Evolutionary conservation across 2,329 filamentous ascomycete species (phyloP), one percentile per base, ranked within the genome.

Genomic region (Diaporthe citri): DNA sequence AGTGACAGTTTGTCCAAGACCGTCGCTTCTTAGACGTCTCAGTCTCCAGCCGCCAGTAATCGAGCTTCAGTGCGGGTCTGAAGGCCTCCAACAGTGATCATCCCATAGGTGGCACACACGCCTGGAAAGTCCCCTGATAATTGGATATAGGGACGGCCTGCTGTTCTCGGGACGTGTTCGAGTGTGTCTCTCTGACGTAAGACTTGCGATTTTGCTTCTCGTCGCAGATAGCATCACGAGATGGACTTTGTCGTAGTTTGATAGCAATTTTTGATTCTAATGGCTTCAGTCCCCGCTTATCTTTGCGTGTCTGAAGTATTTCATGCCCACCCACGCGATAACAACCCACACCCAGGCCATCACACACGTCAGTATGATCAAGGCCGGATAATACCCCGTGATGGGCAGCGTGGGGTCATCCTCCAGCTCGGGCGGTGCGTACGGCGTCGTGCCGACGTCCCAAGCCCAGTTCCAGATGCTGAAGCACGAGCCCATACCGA

Each of bases 281-380:
- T 6, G 12, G 6, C 17, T 46, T 85, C 79, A 94, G 81, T 92
- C 90, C 43, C 89, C 89, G 74, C 87, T 90, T 75, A 98, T 97
- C 86, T 98, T 98, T 46, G 97, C 96, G 87, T 99, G 97, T 79
- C 96, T 92, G 82, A 99, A 99, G 84, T 98, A 98, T 83, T 99
- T 99, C 96, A 99, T 98, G 34, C 97, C 97, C 66, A 98, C 93
- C 97, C 97, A 99, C 15, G 97, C 97, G 74, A 97, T 93, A 17
- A 98, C 92, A 25, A 98, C 97, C 97, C 97, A 99, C 8, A 98
- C 95, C 97, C 97, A 99, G 25, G 96, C 95, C 94, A 99, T 98
- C 39, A 99, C 94, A 64, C 93, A 93, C 4, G 96, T 98, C 78
- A 98, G 87, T 75, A 98, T 97, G 78, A 98, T 94, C 80, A 99